Base-by-base conservation (phyloP, 305 asterid species). In the Fraxinus platypoda region DNA sequence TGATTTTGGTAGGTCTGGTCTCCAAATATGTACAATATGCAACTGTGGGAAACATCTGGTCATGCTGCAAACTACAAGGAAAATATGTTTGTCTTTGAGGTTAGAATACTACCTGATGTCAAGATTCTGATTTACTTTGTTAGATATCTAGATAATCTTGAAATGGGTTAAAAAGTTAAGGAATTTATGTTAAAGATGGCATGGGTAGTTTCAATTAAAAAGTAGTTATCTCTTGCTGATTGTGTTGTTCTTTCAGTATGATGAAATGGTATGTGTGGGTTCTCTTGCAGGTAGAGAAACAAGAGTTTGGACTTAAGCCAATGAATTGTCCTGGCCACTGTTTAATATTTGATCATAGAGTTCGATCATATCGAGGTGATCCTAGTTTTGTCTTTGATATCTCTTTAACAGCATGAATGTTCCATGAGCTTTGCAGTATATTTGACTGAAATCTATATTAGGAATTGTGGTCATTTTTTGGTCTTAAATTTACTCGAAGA, bases 271-370 rank as follows among this genome's bases (percentile, higher is more conserved):
- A 38, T 82, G 38, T 78, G 37, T 85, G 80, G 33, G 75, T 79
- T 83, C 46, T 83, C 74, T 74, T 88, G 90, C 93, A 96, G 99
- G 89, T 96, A 33, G 99, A 96, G 86, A 93, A 93, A 80, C 99
- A 93, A 88, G 97, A 96, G 81, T 96, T 94, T 83, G 98, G 99
- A 75, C 93, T 96, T 85, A 94, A 96, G 92, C 99, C 99, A 79
- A 96, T 96, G 99, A 96, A 96, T 85, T 96, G 98, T 85, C 98
- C 99, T 13, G 99, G 99, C 79, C 99, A 96, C 84, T 96, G 99
- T 85, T 91, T 96, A 86, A 94, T 96, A 76, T 96, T 96, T 88
- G 98, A 92, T 87, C 94, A 93, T 84, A 91, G 98, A 90, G 96
- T 93, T 88, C 98, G 99, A 73, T 97, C 99, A 17, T 97, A 97